phyloP scores from a whole-genome alignment of 306 rosid genomes.

The Potentilla sterilis region DNA sequence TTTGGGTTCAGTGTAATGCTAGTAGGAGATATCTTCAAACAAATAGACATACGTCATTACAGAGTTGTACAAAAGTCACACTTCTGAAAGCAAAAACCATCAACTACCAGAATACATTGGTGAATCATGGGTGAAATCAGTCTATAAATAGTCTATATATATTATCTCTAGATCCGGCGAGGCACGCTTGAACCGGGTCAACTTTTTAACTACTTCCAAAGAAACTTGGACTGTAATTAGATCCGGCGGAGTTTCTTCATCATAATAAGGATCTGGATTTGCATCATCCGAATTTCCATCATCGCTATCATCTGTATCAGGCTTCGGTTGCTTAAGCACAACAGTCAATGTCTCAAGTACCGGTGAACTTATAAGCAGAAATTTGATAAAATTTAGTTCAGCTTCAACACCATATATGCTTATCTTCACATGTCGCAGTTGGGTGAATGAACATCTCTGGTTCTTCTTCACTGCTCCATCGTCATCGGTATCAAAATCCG shows the following conservation, averaged over 20 bases:
- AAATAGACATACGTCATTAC: background rate
- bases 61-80: background rate
- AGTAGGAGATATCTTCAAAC: no score
- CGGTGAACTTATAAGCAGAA: slow-evolving; percentile 41
- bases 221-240: no score
- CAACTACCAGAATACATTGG: no score
- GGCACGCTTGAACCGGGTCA: slow-evolving; percentile 44
- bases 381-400: slow-evolving; percentile 46
- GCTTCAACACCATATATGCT: slow-evolving; percentile 32
- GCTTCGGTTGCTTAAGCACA: slow-evolving; percentile 14
- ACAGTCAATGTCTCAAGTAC: slow-evolving; percentile 49
- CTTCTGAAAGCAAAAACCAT: background rate
- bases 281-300: background rate
- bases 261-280: no score
- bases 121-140: background rate
- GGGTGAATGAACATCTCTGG: slow-evolving; percentile 28
- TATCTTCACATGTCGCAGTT: slow-evolving; percentile 40
- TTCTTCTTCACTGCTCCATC: slow-evolving; percentile 1
- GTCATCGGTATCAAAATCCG: no score
- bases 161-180: slow-evolving; percentile 48
- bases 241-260: no score
- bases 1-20: no score
- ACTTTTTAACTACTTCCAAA: slow-evolving; percentile 39
- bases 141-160: slow-evolving; percentile 4
- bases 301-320: background rate